These are phyloP conservation scores for Podila epigama DNA, from an alignment of 192 early-diverging fungal genomes.

Conservation along the genomic window DNA sequence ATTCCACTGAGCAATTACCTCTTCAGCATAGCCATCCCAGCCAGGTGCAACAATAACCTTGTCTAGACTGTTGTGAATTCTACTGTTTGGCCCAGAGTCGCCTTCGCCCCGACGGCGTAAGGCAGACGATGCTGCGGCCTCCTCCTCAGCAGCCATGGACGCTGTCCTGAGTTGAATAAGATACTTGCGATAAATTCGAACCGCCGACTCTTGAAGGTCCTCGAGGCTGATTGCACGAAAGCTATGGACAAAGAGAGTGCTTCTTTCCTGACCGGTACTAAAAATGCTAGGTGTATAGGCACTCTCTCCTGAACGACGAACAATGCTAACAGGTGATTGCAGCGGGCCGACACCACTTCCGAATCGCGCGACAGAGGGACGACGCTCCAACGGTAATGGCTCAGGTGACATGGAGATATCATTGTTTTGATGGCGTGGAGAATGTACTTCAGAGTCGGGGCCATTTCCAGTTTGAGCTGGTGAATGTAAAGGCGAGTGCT, in stretches of 20 bases:
- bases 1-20: slow-evolving; percentile 45
- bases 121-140: not conserved
- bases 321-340: slow-evolving; percentile 14
- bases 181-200: slow-evolving; percentile 43
- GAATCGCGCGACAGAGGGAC: slow-evolving; percentile 13
- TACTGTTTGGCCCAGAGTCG: not conserved
- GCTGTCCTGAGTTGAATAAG: slow-evolving; percentile 37
- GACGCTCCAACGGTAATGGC: not conserved
- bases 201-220: slow-evolving; percentile 43
- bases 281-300: slow-evolving; percentile 34
- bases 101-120: not conserved
- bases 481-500: slow-evolving; percentile 1
- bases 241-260: slow-evolving; percentile 19
- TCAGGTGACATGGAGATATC: no score
- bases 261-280: slow-evolving; percentile 12
- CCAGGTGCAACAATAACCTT: slow-evolving; percentile 16
- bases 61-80: slow-evolving; percentile 13
- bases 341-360: slow-evolving; percentile 17
- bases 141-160: slow-evolving; percentile 38
- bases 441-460: no score
- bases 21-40: slow-evolving; percentile 42
- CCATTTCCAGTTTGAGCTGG: no score
- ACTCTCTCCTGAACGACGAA: slow-evolving; percentile 36
- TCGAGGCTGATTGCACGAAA: slow-evolving; percentile 37
- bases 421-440: no score